Percentiles rank a stretch among this genome's conserved stretches.
These are phyloP conservation scores for Zygoascus biomembranicola DNA, from an alignment of 805 yeast species.

Conservation along the genomic window DNA sequence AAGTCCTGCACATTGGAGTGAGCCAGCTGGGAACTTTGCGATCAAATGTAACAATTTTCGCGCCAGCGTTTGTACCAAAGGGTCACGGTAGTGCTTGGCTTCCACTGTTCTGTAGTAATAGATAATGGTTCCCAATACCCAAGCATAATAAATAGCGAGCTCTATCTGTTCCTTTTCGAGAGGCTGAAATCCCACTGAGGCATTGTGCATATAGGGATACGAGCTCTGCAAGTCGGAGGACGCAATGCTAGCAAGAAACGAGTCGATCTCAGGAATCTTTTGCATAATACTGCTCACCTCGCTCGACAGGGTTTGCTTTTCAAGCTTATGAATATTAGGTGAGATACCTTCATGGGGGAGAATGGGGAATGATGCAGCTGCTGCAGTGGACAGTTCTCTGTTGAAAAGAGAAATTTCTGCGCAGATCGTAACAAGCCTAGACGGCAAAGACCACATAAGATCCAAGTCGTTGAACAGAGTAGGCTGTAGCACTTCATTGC, in stretches of 20 bases:
- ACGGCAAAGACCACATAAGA: not conserved
- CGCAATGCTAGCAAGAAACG: not conserved
- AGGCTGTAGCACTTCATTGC: not conserved
- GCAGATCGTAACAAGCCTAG: not conserved
- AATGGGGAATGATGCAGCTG: not conserved
- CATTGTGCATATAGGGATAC: not conserved
- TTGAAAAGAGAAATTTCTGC: not conserved
- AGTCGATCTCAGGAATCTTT: not conserved
- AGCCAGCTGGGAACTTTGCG: not conserved
- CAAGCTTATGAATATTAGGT: not conserved
- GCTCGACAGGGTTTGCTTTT: not conserved
- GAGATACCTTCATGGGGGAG: not conserved
- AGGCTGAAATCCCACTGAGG: not conserved
- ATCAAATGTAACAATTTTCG: not conserved
- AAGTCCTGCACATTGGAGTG: not conserved
- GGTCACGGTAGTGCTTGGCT: not conserved
- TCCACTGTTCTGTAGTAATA: not conserved
- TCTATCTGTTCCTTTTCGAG: not conserved
- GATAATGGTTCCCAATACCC: not conserved
- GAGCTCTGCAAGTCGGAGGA: not conserved
- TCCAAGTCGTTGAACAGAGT: not conserved
- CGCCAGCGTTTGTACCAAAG: not conserved
- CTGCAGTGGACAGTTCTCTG: not conserved
- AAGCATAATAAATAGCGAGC: not conserved
- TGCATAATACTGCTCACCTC: not conserved